These are phyloP conservation scores for Yamadazyma takamatsuzukensis DNA, from an alignment of 805 yeast genomes.

Conservation along the genomic window DNA sequence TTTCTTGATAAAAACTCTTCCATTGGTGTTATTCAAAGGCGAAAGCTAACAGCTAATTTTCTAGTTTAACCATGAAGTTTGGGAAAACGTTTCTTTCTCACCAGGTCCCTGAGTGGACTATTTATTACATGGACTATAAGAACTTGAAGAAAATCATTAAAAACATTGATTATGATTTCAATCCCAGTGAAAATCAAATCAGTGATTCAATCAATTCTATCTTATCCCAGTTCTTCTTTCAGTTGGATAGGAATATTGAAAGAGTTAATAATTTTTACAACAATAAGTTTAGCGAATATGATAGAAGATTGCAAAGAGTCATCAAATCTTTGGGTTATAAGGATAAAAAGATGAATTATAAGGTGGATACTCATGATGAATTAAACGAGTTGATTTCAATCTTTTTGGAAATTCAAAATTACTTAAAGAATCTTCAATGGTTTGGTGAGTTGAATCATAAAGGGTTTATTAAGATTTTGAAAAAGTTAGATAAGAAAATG, in stretches of 20 bases:
- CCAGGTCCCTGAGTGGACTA: slow-evolving; percentile 93
- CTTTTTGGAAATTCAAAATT: slow-evolving; percentile 69
- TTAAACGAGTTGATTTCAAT: slow-evolving; percentile 45
- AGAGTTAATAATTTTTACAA: slow-evolving; percentile 77
- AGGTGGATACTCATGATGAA: slow-evolving; percentile 37
- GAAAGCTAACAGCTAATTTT: too few relatives aligned
- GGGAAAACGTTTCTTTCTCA: slow-evolving; percentile 76
- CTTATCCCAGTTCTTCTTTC: slow-evolving; percentile 67
- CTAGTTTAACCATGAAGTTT: slow-evolving; percentile 70
- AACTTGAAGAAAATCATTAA: slow-evolving; percentile 77
- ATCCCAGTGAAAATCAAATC: slow-evolving; percentile 25
- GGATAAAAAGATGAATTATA: slow-evolving; percentile 21
- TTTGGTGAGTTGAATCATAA: slow-evolving; percentile 88
- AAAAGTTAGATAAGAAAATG: slow-evolving; percentile 82
- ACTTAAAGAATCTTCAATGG: slow-evolving; percentile 85
- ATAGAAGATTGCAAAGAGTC: slow-evolving; percentile 56
- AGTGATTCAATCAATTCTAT: slow-evolving; percentile 38
- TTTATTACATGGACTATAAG: slow-evolving; percentile 81
- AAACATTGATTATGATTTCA: slow-evolving; percentile 44
- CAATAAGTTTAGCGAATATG: slow-evolving; percentile 69
- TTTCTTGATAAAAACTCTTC: too few relatives aligned
- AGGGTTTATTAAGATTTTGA: slow-evolving; percentile 83
- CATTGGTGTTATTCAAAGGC: too few relatives aligned
- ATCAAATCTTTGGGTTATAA: slow-evolving; percentile 32
- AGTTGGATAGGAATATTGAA: slow-evolving; percentile 77